Evolutionary conservation across 768 basidiomycete genomes (phyloP).

Genomic region (Boletus coccyginus): DNA sequence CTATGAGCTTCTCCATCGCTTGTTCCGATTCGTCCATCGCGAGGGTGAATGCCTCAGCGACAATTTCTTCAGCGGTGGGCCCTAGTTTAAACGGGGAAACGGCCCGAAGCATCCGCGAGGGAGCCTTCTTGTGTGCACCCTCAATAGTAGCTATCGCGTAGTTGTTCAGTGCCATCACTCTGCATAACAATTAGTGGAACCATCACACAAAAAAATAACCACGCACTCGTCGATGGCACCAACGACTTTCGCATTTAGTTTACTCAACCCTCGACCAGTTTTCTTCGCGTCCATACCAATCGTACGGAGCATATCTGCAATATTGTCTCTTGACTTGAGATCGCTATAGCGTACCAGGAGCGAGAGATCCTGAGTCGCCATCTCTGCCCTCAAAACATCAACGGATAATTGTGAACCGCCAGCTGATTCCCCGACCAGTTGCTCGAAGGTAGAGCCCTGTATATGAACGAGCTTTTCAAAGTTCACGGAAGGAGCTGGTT

Average conservation of each 20-base stretch:
- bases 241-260: slow-evolving; percentile 61
- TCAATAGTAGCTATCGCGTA: slow-evolving; percentile 63
- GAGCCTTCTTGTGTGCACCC: slow-evolving; percentile 27
- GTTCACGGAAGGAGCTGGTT: slow-evolving; percentile 42
- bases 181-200: slow-evolving; percentile 25
- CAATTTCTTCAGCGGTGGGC: slow-evolving; percentile 41
- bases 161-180: slow-evolving; percentile 72
- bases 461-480: slow-evolving; percentile 59
- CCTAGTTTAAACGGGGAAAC: slow-evolving; percentile 40
- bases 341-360: slow-evolving; percentile 62
- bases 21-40: slow-evolving; percentile 59
- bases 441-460: slow-evolving; percentile 60
- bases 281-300: slow-evolving; percentile 64
- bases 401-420: slow-evolving; percentile 60
- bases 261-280: slow-evolving; percentile 58
- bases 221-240: slow-evolving; percentile 73
- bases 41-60: slow-evolving; percentile 53
- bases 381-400: slow-evolving; percentile 72
- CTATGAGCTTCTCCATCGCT: slow-evolving; percentile 52
- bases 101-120: slow-evolving; percentile 31
- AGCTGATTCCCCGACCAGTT: slow-evolving; percentile 56
- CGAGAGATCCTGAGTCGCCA: slow-evolving; percentile 69
- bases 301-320: slow-evolving; percentile 49
- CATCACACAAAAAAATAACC: background rate
- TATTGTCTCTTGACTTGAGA: slow-evolving; percentile 53